These are phyloP conservation scores for Rubia balearica DNA, from an alignment of 305 asterid genomes.

Conservation along the genomic window DNA sequence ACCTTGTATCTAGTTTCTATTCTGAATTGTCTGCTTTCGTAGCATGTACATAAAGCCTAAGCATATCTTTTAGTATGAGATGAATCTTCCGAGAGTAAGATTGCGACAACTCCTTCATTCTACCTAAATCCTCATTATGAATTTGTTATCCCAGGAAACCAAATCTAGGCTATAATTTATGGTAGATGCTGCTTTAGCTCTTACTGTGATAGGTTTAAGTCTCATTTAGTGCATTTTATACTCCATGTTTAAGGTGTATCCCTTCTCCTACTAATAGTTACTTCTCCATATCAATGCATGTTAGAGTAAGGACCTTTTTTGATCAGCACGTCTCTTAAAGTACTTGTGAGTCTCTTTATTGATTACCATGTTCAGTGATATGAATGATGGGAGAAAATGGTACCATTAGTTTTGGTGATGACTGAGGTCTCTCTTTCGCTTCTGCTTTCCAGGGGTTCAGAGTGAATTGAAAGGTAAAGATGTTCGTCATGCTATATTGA, in stretches of 20 bases:
- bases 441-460: background rate
- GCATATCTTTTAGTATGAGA: background rate
- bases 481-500: background rate
- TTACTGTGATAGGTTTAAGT: background rate
- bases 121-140: background rate
- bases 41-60: background rate
- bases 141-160: background rate
- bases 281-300: background rate
- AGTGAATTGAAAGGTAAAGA: background rate
- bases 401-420: background rate
- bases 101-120: background rate
- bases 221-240: background rate
- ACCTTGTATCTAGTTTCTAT: background rate
- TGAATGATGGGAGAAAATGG: background rate
- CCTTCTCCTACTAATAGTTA: background rate
- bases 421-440: background rate
- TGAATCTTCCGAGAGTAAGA: background rate
- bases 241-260: background rate
- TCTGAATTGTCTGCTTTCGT: background rate
- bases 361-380: background rate
- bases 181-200: conserved; percentile 6
- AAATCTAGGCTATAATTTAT: background rate
- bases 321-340: background rate
- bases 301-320: background rate
- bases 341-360: background rate